Evolutionary conservation across 2,329 filamentous ascomycete species (phyloP).

Genomic region (Albifimbria verrucaria): DNA sequence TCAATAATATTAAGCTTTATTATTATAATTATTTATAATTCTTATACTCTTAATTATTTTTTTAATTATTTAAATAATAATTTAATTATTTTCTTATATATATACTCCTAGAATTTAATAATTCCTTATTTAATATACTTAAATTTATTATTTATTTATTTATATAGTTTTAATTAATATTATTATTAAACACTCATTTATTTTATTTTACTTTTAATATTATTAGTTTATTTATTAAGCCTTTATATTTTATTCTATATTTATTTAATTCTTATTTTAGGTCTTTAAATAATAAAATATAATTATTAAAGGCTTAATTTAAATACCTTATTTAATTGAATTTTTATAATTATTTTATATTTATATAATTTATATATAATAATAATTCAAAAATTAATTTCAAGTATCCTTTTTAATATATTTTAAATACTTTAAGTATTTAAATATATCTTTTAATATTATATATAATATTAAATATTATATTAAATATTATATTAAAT

Average conservation of each 20-base stretch:
- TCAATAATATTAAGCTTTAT: not conserved
- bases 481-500: not conserved
- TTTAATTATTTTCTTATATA: not conserved
- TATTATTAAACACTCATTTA: not conserved
- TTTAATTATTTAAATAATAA: not conserved
- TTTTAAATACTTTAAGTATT: not conserved
- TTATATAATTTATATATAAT: not conserved
- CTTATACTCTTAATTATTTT: constrained; percentile 5
- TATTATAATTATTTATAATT: not conserved
- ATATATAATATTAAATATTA: not conserved
- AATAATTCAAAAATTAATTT: not conserved
- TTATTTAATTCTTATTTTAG: no score
- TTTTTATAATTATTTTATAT: not conserved
- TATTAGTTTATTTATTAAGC: constrained; percentile 21
- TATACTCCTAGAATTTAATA: not conserved
- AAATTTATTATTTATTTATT: not conserved
- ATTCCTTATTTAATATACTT: not conserved
- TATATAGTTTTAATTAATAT: not conserved
- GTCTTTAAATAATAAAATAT: not conserved
- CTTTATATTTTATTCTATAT: constrained; percentile 21
- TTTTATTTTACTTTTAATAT: constrained; percentile 6
- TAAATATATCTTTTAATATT: not conserved
- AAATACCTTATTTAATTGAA: not conserved
- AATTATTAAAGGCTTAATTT: not conserved
- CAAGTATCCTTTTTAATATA: not conserved